Evolutionary conservation across 108 stramenopile genomes (phyloP), one percentile per base, ranked within the genome.

Genomic region (Cyclotella kingstonii): DNA sequence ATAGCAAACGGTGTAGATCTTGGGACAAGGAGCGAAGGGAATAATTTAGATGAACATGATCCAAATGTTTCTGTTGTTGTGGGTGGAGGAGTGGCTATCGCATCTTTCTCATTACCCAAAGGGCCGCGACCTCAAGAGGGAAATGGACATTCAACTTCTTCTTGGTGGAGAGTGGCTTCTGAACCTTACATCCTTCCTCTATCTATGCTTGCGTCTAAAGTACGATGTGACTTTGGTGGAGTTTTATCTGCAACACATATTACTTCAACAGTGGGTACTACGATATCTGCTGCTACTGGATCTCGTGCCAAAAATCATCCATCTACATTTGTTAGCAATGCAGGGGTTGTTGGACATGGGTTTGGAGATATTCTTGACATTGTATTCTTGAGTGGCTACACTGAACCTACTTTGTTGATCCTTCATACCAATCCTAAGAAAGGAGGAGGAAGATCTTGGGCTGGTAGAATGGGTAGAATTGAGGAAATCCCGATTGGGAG

Each of bases 131-230:
- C 68, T 7, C 36, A 19, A 1, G 42, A 52, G 17, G 48, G 39
- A 18, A 45, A 41, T 18, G 53, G 46, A 10, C 54, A 22, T 21
- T 14, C 54, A 7, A 10, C 53, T 3, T 63, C 36, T 19, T 63
- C 54, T 9, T 82, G 82, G 52, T 91, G 90, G 90, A 77, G 76
- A 46, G 61, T 70, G 25, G 80, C 73, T 26, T 79, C 72, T 8
- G 85, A 92, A 47, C 90, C 90, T 0, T 89, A 85, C 64, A 43
- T 89, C 3, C 46, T 92, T n/a, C 85, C 90, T 11, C 67, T 91
- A n/a, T 47, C 62, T 7, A 68, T 54, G 0, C 56, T 91, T 14
- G 53, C 79, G 7, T 57, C 59, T 2, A 68, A 68, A 45, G 47
- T 54, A 30, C 38, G 73, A 28, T 44, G 31, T 19, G 59, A 62